Evolutionary conservation across 768 basidiomycete genomes (phyloP).

Genomic region (Rhodotorula diobovata): DNA sequence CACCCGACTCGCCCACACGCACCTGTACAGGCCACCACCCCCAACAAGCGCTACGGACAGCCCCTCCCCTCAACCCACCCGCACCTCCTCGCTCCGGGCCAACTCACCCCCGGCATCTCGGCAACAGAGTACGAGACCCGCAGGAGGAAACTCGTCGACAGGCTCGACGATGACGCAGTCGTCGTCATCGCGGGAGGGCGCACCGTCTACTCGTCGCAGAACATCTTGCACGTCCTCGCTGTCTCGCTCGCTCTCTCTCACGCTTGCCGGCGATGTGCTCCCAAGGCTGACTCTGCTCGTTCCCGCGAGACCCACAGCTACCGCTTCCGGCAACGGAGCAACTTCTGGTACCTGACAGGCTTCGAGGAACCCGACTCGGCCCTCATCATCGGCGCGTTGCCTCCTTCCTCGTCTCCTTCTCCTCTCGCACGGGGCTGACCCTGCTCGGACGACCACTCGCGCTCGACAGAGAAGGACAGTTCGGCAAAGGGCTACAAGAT

Average conservation of each 20-base stretch:
- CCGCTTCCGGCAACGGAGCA: slow-evolving; percentile 85
- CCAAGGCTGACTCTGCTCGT: not conserved
- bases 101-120: slow-evolving; percentile 78
- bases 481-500: slow-evolving; percentile 75
- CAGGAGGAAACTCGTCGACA: slow-evolving; percentile 64
- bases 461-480: slow-evolving; percentile 35
- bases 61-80: slow-evolving; percentile 73
- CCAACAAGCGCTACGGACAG: slow-evolving; percentile 60
- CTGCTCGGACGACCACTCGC: not conserved
- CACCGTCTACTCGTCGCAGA: slow-evolving; percentile 77
- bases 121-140: slow-evolving; percentile 70
- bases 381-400: slow-evolving; percentile 64
- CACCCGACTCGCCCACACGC: slow-evolving; percentile 1
- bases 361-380: slow-evolving; percentile 91
- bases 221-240: slow-evolving; percentile 52
- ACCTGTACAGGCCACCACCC: not conserved
- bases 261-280: too few species aligned
- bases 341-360: slow-evolving; percentile 94
- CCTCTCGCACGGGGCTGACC: not conserved
- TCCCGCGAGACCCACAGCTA: slow-evolving; percentile 59
- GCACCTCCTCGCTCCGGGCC: slow-evolving; percentile 65
- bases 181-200: slow-evolving; percentile 74
- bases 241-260: not conserved
- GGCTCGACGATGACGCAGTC: slow-evolving; percentile 64
- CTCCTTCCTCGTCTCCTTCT: not conserved